phyloP scores from a whole-genome alignment of 768 basidiomycete genomes.

The Russula emetica region DNA sequence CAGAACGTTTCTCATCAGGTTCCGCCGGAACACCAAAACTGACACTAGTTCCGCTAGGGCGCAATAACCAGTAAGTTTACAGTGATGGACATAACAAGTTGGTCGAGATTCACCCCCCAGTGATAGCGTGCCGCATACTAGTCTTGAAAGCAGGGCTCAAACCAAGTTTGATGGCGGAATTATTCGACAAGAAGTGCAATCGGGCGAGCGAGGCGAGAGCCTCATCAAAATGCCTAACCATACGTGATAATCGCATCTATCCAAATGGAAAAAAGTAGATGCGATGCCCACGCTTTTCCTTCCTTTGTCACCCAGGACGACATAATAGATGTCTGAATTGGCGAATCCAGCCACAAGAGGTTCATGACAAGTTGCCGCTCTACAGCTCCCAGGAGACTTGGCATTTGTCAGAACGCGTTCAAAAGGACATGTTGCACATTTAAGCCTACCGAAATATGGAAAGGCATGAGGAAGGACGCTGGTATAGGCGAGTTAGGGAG shows the following conservation, averaged over 20 bases:
- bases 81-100: constrained; percentile 1
- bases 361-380: constrained; percentile 87
- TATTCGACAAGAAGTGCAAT: constrained; percentile 63
- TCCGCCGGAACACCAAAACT: constrained; percentile 81
- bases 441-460: constrained; percentile 73
- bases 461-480: constrained; percentile 82
- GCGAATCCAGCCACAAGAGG: constrained; percentile 80
- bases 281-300: constrained; percentile 54
- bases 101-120: constrained; percentile 64
- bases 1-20: constrained; percentile 54
- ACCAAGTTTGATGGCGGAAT: constrained; percentile 52
- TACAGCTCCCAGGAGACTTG: constrained; percentile 68
- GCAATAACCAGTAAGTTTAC: constrained; percentile 2
- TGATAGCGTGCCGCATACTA: constrained; percentile 76
- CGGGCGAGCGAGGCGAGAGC: constrained; percentile 59
- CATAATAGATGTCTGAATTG: constrained; percentile 64
- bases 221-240: constrained; percentile 63
- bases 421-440: background rate
- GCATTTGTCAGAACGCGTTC: background rate
- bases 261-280: constrained; percentile 13
- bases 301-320: constrained; percentile 72
- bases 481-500: constrained; percentile 73
- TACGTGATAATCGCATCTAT: background rate
- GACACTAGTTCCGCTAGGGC: constrained; percentile 59
- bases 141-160: constrained; percentile 75